Evolutionary conservation across 2,329 filamentous ascomycete genomes (phyloP), one percentile per base, ranked within the genome.

Genomic region (Apiospora pterosperma): DNA sequence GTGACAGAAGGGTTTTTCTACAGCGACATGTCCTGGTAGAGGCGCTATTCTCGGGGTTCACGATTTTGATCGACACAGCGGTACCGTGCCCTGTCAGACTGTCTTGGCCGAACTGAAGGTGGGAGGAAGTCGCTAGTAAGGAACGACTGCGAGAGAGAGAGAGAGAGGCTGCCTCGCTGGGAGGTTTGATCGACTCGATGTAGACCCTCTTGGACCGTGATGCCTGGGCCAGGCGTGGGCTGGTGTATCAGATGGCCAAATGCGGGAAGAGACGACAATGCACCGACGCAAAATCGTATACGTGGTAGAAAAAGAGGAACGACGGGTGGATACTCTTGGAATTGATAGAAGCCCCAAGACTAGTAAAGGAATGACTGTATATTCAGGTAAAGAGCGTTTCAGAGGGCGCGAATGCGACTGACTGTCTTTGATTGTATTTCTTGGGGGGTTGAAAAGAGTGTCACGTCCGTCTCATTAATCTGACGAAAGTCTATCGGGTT

Each of bases 21-120:
- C 36, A 39, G 31, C 38, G 60, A 34, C 60, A 62, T 62, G 60
- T 48, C 60, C 28, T 34, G 34, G 60, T 36, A 21, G 31, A 48
- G 60, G 41, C 60, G n/a, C 60, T 62, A 48, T 55, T 55, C 48
- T 55, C 48, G 48, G n/a, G 48, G 28, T 34, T 55, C 48, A 19
- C 58, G 58, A 38, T 62, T 60, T 62, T 36, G 60, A 62, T 62
- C 60, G 60, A 48, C 60, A 28, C 60, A 62, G 38, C 60, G 60
- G 28, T 44, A 39, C 23, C 59, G 28, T 55, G 48, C 48, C 48
- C 48, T 55, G 48, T 55, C 28, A 55, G 14, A 55, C 48, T 55
- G 48, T 55, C 48, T 55, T 55, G 48, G 48, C 48, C 48, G 48
- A 5, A 34, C 3, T 55, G 28, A 55, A 55, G 48, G 48, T 55